Percentiles rank a stretch among this genome's conserved stretches.
Conservation (phyloP, 768 basidiomycete genomes). For the Hydnum rufescens region DNA sequence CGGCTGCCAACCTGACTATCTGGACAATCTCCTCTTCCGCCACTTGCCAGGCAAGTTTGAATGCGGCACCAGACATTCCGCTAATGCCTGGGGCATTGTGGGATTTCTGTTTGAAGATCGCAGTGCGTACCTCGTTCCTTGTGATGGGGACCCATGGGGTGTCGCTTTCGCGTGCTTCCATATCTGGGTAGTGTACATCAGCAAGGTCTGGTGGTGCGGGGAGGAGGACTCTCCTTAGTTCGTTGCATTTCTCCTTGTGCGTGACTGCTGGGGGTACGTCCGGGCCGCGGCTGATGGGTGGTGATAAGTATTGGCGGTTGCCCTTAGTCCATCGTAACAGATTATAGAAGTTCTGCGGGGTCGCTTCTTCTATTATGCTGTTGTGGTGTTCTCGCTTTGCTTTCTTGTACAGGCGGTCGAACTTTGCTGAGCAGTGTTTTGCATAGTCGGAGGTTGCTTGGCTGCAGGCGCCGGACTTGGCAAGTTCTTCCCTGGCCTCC, state of each 20-base stretch:
- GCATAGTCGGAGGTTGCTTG: not conserved
- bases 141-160: constrained; percentile 1
- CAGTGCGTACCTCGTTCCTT: not conserved
- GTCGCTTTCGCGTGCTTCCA: not conserved
- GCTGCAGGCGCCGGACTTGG: not conserved
- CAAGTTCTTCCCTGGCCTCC: not conserved
- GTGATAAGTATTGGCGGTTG: not conserved
- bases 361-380: not conserved
- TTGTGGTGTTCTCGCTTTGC: not conserved
- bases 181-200: not conserved
- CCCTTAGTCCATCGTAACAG: not conserved
- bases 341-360: not conserved
- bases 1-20: not conserved
- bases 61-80: constrained; percentile 15
- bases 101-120: not conserved
- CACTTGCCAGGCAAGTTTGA: constrained; percentile 4
- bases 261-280: not conserved
- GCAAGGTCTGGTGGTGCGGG: not conserved
- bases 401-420: not conserved
- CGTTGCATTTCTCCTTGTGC: not conserved
- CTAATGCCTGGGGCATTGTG: constrained; percentile 6
- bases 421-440: not conserved
- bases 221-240: not conserved
- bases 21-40: not conserved
- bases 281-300: not conserved